Evolutionary conservation across 2,329 filamentous ascomycete genomes (phyloP), one percentile per base, ranked within the genome.

Genomic region (Epicoccum nigrum): DNA sequence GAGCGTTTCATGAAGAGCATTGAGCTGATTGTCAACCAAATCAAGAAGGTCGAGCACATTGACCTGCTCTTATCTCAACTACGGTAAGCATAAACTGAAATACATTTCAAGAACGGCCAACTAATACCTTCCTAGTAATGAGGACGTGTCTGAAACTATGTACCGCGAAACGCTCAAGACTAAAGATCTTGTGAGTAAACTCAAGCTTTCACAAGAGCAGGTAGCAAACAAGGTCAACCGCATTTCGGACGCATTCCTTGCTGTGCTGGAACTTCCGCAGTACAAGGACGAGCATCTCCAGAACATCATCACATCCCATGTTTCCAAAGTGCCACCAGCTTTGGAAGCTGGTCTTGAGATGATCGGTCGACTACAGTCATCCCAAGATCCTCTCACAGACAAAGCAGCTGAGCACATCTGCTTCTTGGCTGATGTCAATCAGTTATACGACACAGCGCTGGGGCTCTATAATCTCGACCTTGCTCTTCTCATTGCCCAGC

Each of bases 381-480:
- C 60, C 4, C 55, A 82, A 86, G 44, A 71, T 42, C 60, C 65
- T 5, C 81, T 92, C 59, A 90, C 91, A 0, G 93, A 97, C 61
- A 88, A 87, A 71, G 93, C 93, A 0, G 88, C 97, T 17, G 92
- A 97, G 69, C 94, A 99, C 67, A 97, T 99, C 54, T 97, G 92
- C 79, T 99, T 99, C 79, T 82, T 99, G 33, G 90, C 92, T 0
- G 94, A 99, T 72, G 88, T 95, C 37, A 95, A 97, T 71, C 86
- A 86, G 31, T 83, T 99, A 0, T 99, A 96, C 65, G 90, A 97
- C 55, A 87, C 92, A 54, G 90, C 94, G 0, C 80, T 99, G 2
- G 92, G 92, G 1, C 79, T 97, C 2, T 99, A 99, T 70, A 87
- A 97, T 65, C 83, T 99, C 2, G 91, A 96, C 9, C 84, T 99